Base-by-base conservation (phyloP, 2,329 filamentous ascomycete genomes). In the Claviceps pazoutovae region DNA sequence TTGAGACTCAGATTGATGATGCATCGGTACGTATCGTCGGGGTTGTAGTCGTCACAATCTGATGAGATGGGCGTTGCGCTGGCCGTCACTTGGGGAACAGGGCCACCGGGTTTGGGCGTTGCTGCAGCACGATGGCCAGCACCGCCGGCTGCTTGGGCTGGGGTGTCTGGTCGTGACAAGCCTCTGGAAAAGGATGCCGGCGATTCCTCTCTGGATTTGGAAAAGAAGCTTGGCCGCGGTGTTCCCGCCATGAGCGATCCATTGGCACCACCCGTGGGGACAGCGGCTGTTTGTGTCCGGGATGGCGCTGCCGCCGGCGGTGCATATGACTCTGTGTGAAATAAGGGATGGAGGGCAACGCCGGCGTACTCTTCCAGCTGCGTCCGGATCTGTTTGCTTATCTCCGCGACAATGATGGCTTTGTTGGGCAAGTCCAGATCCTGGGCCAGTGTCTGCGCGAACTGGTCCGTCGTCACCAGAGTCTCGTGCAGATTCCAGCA, bases 401-500 rank as follows among this genome's bases (percentile, higher is more conserved):
- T 94, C 57, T 91, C 84, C 55, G 79, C 74, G 11, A 88, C 83
- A 59, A 89, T 78, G 14, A 73, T 68, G 16, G 76, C 75, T 49
- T 84, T 78, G 55, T 87, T 84, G 4, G 91, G 91, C 43, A 98
- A 78, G 64, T 98, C 93, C 43, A 98, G 76, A 64, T 98, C 93
- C 57, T 95, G 88, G 1, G 95, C 90, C 58, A 97, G 81, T 1
- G 79, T 82, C 59, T 86, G 80, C n/a, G 93, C 93, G 64, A 97
- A 98, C 62, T 95, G 86, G 63, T 98, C 93, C 1, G 93, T 95
- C 0, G 93, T 98, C 49, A 90, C 86, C 53, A 96, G 74, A 0
- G 88, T 86, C 71, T 98, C 93, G 68, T 97, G 91, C 14, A 98
- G 75, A 61, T 98, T 98, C 93, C 93, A 98, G 50, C 96, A 71